phyloP scores from a whole-genome alignment of 331 rosid species.

The Prunus yedoensis region DNA sequence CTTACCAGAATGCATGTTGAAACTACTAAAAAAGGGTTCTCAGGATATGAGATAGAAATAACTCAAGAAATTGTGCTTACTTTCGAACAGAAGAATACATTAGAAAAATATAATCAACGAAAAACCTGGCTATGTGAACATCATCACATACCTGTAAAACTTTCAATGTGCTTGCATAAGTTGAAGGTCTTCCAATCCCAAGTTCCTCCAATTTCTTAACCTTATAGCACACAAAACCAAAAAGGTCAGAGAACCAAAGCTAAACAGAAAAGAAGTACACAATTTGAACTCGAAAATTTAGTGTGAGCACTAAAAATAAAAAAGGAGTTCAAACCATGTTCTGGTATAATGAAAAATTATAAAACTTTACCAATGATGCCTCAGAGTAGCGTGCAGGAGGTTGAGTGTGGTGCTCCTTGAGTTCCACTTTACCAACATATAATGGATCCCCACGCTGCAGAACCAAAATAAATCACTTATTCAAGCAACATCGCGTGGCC shows the following conservation, averaged over 20 bases:
- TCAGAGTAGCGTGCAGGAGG: conserved; percentile 88
- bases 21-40: not conserved
- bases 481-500: conserved; percentile 7
- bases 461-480: conserved; percentile 37
- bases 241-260: conserved; percentile 3
- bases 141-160: conserved; percentile 71
- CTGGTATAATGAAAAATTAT: conserved; percentile 2
- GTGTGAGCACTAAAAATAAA: too few species aligned
- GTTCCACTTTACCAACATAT: conserved; percentile 49
- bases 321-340: not conserved
- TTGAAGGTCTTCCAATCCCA: conserved; percentile 99
- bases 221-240: conserved; percentile 44
- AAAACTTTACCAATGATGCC: conserved; percentile 71
- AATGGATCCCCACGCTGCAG: conserved; percentile 67
- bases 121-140: conserved; percentile 15
- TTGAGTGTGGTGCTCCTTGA: conserved; percentile 74
- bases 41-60: not conserved
- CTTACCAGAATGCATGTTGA: not conserved
- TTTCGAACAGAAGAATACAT: not conserved
- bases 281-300: not conserved
- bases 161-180: conserved; percentile 82
- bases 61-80: not conserved
- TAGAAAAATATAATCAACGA: not conserved
- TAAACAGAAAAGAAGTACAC: not conserved
- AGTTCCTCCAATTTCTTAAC: conserved; percentile 97